These are phyloP conservation scores for Cruciata laevipes DNA, from an alignment of 257 asterid genomes.

Conservation along the genomic window DNA sequence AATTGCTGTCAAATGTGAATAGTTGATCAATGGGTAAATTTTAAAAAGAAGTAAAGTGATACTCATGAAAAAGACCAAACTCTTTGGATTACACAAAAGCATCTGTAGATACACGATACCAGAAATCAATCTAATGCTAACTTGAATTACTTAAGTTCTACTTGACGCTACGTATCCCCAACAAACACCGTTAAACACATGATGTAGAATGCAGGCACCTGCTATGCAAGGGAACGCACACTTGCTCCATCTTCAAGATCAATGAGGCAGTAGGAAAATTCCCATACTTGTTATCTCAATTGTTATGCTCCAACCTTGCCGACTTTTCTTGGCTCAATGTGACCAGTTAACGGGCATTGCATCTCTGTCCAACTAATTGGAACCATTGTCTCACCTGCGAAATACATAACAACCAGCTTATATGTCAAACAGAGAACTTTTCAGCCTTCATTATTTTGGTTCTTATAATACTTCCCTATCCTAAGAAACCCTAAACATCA, in stretches of 20 bases:
- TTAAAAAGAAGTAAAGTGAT: too few relatives aligned
- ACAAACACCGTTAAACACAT: not conserved
- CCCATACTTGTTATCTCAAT: not conserved
- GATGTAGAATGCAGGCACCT: not conserved
- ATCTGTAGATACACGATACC: too few relatives aligned
- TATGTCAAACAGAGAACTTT: not conserved
- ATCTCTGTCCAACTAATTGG: conserved; percentile 96
- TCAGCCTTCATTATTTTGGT: not conserved
- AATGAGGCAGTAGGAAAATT: not conserved
- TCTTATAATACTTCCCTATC: not conserved
- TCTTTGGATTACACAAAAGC: not conserved
- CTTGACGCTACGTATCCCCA: not conserved
- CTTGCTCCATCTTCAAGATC: not conserved
- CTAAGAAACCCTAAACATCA: not conserved
- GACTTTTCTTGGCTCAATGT: conserved; percentile 81
- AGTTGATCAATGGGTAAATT: too few relatives aligned
- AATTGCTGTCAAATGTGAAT: too few relatives aligned
- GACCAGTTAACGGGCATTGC: conserved; percentile 91
- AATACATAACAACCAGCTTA: not conserved
- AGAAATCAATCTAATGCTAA: not conserved
- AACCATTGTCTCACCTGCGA: conserved; percentile 73
- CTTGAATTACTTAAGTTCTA: not conserved
- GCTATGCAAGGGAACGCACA: not conserved
- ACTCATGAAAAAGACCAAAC: not conserved
- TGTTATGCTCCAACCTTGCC: conserved; percentile 56